Conservation (phyloP, 2,329 filamentous ascomycete species). For the Dendryphion nanum region DNA sequence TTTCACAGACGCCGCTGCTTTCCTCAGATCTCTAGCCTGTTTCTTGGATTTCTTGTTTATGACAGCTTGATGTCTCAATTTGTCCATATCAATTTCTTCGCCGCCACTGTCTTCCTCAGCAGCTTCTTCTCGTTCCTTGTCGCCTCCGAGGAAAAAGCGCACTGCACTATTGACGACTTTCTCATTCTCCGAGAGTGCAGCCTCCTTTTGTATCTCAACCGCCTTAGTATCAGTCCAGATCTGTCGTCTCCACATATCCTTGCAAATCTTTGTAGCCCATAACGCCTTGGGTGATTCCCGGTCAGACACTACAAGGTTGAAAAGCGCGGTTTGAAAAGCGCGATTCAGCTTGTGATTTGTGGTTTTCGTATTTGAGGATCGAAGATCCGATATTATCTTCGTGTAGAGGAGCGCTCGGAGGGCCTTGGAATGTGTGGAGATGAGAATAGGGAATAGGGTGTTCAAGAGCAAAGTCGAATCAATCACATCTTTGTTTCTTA, state of each 20-base stretch:
- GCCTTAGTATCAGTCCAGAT: slow-evolving; percentile 94
- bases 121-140: slow-evolving; percentile 90
- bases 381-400: slow-evolving; percentile 89
- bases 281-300: slow-evolving; percentile 80
- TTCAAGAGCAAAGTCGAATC: slow-evolving; percentile 63
- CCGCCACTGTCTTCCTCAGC: slow-evolving; percentile 79
- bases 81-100: slow-evolving; percentile 70
- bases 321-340: slow-evolving; percentile 88
- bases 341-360: slow-evolving; percentile 92
- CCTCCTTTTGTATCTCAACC: slow-evolving; percentile 98
- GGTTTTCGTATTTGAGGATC: slow-evolving; percentile 80
- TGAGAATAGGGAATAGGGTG: slow-evolving; percentile 89
- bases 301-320: slow-evolving; percentile 86
- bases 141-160: slow-evolving; percentile 91
- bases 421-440: slow-evolving; percentile 88
- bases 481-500: too few species aligned
- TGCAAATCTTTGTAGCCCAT: slow-evolving; percentile 93
- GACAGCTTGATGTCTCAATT: slow-evolving; percentile 77
- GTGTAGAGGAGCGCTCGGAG: slow-evolving; percentile 79
- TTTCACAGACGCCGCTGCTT: slow-evolving; percentile 79
- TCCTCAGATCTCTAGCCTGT: slow-evolving; percentile 73
- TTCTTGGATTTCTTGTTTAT: slow-evolving; percentile 98
- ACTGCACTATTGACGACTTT: slow-evolving; percentile 88
- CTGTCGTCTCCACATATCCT: slow-evolving; percentile 94
- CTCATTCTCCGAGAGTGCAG: slow-evolving; percentile 82